These are phyloP conservation scores for Rubia tinctorum DNA, from an alignment of 305 asterid genomes.

Conservation along the genomic window DNA sequence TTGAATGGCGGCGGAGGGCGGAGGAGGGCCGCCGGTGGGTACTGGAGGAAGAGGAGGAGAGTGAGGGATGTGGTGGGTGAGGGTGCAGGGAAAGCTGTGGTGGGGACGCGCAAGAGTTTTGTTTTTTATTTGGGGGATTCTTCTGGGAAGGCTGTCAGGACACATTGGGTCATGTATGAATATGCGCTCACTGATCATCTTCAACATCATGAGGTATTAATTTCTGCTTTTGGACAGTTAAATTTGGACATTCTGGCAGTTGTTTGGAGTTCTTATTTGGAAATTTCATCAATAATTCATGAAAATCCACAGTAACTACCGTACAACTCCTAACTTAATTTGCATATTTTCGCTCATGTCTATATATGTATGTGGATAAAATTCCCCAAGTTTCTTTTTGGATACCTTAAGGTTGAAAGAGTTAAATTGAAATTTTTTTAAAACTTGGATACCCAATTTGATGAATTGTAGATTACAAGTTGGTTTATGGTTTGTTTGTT, in stretches of 20 bases:
- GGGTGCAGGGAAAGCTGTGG: conserved; percentile 29
- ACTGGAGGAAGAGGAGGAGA: conserved; percentile 28
- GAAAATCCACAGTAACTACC: too few species aligned
- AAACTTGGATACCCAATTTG: background rate
- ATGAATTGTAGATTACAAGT: background rate
- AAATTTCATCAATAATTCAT: background rate
- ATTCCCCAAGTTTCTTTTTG: background rate
- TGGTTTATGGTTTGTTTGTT: background rate
- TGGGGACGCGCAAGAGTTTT: conserved; percentile 34
- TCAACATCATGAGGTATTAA: conserved; percentile 22
- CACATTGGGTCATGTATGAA: conserved; percentile 42
- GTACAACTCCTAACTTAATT: background rate
- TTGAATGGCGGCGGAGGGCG: conserved; percentile 16
- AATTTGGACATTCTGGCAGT: background rate
- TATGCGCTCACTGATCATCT: conserved; percentile 25
- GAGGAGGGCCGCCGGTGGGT: conserved; percentile 33
- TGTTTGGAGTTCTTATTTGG: background rate
- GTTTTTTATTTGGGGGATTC: conserved; percentile 33
- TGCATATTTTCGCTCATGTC: background rate
- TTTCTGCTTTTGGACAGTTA: background rate
- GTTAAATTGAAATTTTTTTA: too few species aligned
- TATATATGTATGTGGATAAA: background rate
- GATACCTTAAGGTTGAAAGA: too few species aligned
- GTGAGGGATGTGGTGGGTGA: conserved; percentile 28
- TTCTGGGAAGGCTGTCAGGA: conserved; percentile 20